Percentiles rank a stretch among this genome's conserved stretches.
Conservation (phyloP, 2,329 filamentous ascomycete genomes). For the Penicillium aurantiogriseum region DNA sequence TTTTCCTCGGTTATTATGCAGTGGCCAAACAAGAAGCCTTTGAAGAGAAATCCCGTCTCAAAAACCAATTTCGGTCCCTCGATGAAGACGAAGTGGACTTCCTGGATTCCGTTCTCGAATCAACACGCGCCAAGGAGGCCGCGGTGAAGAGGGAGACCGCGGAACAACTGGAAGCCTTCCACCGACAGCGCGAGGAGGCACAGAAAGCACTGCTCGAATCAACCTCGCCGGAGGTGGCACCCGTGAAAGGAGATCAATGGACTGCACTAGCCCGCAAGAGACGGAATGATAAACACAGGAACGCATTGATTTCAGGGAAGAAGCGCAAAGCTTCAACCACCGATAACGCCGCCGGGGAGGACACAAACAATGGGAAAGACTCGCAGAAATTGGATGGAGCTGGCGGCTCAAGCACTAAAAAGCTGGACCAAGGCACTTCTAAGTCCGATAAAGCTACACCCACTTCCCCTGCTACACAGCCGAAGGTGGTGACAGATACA, state of each 20-base stretch:
- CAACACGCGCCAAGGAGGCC: constrained; percentile 56
- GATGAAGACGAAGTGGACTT: constrained; percentile 55
- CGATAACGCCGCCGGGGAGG: constrained; percentile 13
- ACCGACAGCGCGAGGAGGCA: constrained; percentile 58
- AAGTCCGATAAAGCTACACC: not conserved
- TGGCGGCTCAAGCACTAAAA: not conserved
- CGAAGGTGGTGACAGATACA: not conserved
- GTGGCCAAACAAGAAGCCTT: constrained; percentile 54
- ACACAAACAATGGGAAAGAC: constrained; percentile 6
- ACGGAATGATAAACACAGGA: constrained; percentile 50
- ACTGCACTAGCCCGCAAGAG: constrained; percentile 51
- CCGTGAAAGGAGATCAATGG: constrained; percentile 50
- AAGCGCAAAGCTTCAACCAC: constrained; percentile 41
- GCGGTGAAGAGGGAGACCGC: constrained; percentile 58
- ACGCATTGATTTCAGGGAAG: constrained; percentile 42
- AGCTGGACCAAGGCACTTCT: not conserved
- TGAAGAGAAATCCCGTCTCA: constrained; percentile 50
- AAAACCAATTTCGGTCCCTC: constrained; percentile 52
- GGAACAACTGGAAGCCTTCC: constrained; percentile 59
- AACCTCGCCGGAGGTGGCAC: constrained; percentile 32
- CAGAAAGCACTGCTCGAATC: constrained; percentile 51
- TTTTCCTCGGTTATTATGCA: constrained; percentile 21
- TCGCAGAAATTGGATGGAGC: constrained; percentile 11
- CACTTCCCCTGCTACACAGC: not conserved
- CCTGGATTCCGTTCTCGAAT: constrained; percentile 57